Evolutionary conservation across 331 rosid species (phyloP).

Genomic region (Acacia pycnantha): DNA sequence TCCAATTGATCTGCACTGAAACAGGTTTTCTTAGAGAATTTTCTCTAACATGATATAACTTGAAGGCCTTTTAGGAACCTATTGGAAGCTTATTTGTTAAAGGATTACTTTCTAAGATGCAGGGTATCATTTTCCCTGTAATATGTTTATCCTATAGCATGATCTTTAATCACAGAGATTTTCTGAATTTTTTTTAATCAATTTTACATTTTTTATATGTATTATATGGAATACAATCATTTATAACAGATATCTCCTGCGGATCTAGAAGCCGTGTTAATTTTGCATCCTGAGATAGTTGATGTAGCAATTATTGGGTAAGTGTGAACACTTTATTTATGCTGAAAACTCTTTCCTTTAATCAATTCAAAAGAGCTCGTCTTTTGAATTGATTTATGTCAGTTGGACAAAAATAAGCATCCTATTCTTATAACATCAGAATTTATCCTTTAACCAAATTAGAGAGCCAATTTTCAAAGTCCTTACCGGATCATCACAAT

Average conservation of each 20-base stretch:
- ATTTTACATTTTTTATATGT: not conserved
- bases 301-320: slow-evolving; percentile 73
- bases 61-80: too few relatives aligned
- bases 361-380: not conserved
- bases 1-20: too few relatives aligned
- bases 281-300: slow-evolving; percentile 64
- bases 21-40: too few relatives aligned
- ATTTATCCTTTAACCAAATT: not conserved
- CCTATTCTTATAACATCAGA: not conserved
- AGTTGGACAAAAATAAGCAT: not conserved
- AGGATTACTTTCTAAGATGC: not conserved
- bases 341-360: not conserved
- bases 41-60: too few relatives aligned
- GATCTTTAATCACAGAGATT: not conserved
- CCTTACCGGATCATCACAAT: not conserved
- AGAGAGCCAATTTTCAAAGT: not conserved
- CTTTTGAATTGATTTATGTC: not conserved
- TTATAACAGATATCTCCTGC: slow-evolving; percentile 76
- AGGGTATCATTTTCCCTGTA: not conserved
- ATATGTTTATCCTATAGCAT: not conserved
- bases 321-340: slow-evolving; percentile 22
- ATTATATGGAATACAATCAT: slow-evolving; percentile 14
- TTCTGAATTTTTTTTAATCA: not conserved
- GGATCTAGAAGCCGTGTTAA: slow-evolving; percentile 78
- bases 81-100: not conserved